A percentile compares a stretch with the other conserved stretches of the same genome.
These are phyloP conservation scores for Brassica juncea DNA, from an alignment of 345 rosid species.

Conservation along the genomic window DNA sequence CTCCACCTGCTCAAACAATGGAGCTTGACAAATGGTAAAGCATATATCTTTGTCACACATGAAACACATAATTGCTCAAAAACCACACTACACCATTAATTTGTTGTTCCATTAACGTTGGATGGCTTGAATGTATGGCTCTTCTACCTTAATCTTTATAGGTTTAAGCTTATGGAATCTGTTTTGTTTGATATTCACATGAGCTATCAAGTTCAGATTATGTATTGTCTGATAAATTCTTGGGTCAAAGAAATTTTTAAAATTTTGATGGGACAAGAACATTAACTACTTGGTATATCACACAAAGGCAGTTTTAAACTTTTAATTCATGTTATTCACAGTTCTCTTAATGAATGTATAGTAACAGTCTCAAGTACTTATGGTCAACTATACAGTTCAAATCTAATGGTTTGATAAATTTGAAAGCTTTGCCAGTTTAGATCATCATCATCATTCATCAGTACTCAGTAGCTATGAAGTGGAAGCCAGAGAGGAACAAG, in stretches of 20 bases:
- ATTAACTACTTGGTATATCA: neutral
- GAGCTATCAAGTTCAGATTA: neutral
- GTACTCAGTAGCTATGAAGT: constrained; percentile 23
- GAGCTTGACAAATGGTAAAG: neutral
- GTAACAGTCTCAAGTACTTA: neutral
- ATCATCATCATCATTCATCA: constrained; percentile 3
- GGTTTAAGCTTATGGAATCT: neutral
- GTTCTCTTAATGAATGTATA: neutral
- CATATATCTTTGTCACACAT: neutral
- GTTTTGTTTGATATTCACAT: neutral
- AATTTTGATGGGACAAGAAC: neutral
- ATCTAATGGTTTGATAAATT: constrained; percentile 12
- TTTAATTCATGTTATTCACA: neutral
- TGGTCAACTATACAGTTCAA: constrained; percentile 3
- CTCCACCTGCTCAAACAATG: neutral
- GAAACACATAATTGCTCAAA: neutral
- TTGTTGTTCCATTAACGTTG: neutral
- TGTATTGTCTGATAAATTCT: neutral
- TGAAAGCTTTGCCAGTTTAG: constrained; percentile 23
- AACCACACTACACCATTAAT: neutral
- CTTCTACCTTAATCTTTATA: neutral
- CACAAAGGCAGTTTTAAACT: neutral
- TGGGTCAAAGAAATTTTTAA: neutral
- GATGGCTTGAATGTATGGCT: neutral
- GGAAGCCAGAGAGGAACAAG: constrained; percentile 31